phyloP scores from a whole-genome alignment of 2,329 filamentous ascomycete species.

The Ascochyta rabiei region DNA sequence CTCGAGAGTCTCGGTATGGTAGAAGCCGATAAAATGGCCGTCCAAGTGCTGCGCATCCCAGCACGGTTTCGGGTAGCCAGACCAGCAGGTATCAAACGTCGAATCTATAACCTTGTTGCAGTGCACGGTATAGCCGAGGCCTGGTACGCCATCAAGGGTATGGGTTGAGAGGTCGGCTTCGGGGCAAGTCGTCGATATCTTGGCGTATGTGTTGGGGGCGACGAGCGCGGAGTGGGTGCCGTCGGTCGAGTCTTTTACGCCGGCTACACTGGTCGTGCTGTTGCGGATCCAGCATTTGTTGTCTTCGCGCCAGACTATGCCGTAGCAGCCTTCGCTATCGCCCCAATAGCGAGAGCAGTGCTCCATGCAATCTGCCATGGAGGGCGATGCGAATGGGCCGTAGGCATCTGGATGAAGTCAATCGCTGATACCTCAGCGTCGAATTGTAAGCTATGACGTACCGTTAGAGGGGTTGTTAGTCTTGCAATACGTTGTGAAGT shows the following conservation, averaged over 20 bases:
- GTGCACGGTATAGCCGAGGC: slow-evolving; percentile 36
- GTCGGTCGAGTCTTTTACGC: slow-evolving; percentile 11
- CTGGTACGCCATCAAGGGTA: slow-evolving; percentile 26
- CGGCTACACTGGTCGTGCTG: slow-evolving; percentile 23
- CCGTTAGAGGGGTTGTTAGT: slow-evolving; percentile 38
- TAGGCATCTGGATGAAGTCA: slow-evolving; percentile 5
- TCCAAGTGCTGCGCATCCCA: slow-evolving; percentile 8
- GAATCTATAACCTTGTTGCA: slow-evolving; percentile 34
- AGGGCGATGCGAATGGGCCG: slow-evolving; percentile 19
- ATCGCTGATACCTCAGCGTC: background rate
- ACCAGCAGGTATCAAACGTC: slow-evolving; percentile 26
- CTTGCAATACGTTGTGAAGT: slow-evolving; percentile 40
- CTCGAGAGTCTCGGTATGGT: slow-evolving; percentile 35
- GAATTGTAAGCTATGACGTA: slow-evolving; percentile 5
- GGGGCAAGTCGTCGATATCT: slow-evolving; percentile 31
- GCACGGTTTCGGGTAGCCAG: slow-evolving; percentile 28
- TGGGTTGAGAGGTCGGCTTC: slow-evolving; percentile 29
- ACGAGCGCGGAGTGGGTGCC: slow-evolving; percentile 33
- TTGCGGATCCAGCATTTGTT: slow-evolving; percentile 39
- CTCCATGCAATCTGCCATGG: slow-evolving; percentile 38
- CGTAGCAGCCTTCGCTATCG: slow-evolving; percentile 38
- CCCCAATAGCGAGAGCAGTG: slow-evolving; percentile 42
- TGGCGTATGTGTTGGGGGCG: slow-evolving; percentile 24
- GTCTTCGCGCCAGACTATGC: slow-evolving; percentile 31
- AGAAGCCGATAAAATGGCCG: slow-evolving; percentile 28